A percentile compares a stretch with the other conserved stretches of the same genome.
Conservation (phyloP, 441 rosid species). For the Jatropha multifida region DNA sequence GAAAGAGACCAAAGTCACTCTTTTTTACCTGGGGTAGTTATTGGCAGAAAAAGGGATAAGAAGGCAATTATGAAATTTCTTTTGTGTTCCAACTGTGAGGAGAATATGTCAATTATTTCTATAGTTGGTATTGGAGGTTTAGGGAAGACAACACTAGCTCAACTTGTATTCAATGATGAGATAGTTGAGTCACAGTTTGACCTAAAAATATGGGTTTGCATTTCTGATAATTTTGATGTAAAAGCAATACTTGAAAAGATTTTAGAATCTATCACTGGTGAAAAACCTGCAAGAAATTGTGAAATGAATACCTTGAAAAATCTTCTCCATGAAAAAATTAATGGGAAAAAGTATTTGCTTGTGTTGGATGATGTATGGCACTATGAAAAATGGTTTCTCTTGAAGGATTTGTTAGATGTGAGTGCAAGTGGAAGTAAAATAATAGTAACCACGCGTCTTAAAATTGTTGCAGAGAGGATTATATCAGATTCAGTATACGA, state of each 20-base stretch:
- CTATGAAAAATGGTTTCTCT: conserved; percentile 14
- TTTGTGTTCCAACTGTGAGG: neutral
- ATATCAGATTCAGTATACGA: neutral
- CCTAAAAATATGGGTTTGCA: conserved; percentile 7
- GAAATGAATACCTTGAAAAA: conserved; percentile 21
- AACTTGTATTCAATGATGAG: conserved; percentile 8
- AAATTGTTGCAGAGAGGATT: conserved; percentile 19
- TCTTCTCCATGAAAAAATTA: conserved; percentile 4
- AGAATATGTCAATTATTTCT: neutral
- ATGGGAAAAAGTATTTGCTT: conserved; percentile 25
- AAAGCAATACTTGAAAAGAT: conserved; percentile 10
- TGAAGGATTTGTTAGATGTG: conserved; percentile 11
- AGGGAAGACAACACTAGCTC: conserved; percentile 11
- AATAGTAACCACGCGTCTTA: conserved; percentile 27
- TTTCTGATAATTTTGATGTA: conserved; percentile 25
- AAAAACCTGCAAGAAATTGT: neutral
- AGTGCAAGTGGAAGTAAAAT: conserved; percentile 30
- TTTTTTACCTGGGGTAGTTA: too few species aligned
- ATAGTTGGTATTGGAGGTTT: neutral
- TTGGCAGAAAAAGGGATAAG: neutral
- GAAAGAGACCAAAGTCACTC: too few species aligned
- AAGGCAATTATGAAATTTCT: neutral
- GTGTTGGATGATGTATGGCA: conserved; percentile 34
- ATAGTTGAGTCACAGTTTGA: neutral
- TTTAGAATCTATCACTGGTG: conserved; percentile 3